Percentiles rank a stretch among this genome's conserved stretches.
phyloP scores from a whole-genome alignment of 2,329 filamentous ascomycete species.

The Xylariaceae sp. region DNA sequence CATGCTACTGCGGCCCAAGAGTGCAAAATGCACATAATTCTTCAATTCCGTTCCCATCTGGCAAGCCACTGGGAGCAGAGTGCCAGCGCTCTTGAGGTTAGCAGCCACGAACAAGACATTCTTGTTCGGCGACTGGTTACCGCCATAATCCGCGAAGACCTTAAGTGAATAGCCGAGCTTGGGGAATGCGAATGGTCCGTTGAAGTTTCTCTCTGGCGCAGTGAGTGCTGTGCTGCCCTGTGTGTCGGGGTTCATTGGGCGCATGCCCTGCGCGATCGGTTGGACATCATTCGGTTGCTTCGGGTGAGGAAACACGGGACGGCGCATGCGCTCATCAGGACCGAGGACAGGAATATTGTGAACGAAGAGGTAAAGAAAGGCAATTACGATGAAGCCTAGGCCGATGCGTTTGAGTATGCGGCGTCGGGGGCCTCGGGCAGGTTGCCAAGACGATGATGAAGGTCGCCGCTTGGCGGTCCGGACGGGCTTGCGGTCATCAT shows the following conservation, averaged over 20 bases:
- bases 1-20: slow-evolving; percentile 70
- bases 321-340: slow-evolving; percentile 36
- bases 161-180: slow-evolving; percentile 60
- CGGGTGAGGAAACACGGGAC: slow-evolving; percentile 34
- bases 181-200: slow-evolving; percentile 65
- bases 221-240: slow-evolving; percentile 6
- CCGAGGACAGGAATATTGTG: slow-evolving; percentile 53
- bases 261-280: slow-evolving; percentile 2
- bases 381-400: slow-evolving; percentile 41
- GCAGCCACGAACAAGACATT: slow-evolving; percentile 78
- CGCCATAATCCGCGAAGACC: slow-evolving; percentile 49
- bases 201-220: slow-evolving; percentile 47
- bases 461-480: slow-evolving; percentile 23
- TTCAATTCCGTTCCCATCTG: slow-evolving; percentile 67
- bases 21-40: slow-evolving; percentile 74
- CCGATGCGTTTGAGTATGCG: slow-evolving; percentile 50
- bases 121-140: slow-evolving; percentile 49
- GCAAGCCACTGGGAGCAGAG: slow-evolving; percentile 76
- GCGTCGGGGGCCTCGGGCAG: slow-evolving; percentile 43
- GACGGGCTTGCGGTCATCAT: slow-evolving; percentile 45
- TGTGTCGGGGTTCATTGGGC: slow-evolving; percentile 5
- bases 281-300: slow-evolving; percentile 1
- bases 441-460: slow-evolving; percentile 38
- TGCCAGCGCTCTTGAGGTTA: slow-evolving; percentile 65
- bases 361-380: slow-evolving; percentile 58